Conservation (phyloP, 2,329 filamentous ascomycete genomes). For the Trichoderma lentiforme region DNA sequence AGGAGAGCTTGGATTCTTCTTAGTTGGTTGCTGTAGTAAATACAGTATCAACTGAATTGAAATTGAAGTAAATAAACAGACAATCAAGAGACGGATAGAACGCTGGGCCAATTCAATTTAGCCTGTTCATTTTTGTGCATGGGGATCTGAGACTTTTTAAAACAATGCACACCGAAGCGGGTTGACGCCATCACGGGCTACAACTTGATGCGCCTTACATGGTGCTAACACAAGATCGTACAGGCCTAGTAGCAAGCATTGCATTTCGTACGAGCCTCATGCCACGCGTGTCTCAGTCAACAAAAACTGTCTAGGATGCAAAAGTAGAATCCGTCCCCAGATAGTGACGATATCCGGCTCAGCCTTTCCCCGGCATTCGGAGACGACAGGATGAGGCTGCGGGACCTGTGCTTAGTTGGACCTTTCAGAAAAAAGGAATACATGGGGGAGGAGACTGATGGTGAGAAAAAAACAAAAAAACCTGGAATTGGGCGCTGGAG, state of each 20-base stretch:
- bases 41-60: neutral
- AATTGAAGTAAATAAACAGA: neutral
- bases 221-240: neutral
- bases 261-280: neutral
- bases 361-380: slow-evolving; percentile 3
- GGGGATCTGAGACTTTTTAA: neutral
- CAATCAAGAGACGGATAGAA: neutral
- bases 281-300: neutral
- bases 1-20: neutral
- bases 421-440: neutral
- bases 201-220: neutral
- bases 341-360: neutral
- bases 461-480: neutral
- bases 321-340: neutral
- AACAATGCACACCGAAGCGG: neutral
- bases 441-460: neutral
- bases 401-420: neutral
- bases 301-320: neutral
- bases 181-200: neutral
- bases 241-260: neutral
- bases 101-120: neutral
- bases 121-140: neutral
- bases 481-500: neutral
- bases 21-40: neutral
- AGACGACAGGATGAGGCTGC: neutral